Evolutionary conservation across 2,329 filamentous ascomycete genomes (phyloP), one percentile per base, ranked within the genome.

Genomic region (Cladosporium sp.): DNA sequence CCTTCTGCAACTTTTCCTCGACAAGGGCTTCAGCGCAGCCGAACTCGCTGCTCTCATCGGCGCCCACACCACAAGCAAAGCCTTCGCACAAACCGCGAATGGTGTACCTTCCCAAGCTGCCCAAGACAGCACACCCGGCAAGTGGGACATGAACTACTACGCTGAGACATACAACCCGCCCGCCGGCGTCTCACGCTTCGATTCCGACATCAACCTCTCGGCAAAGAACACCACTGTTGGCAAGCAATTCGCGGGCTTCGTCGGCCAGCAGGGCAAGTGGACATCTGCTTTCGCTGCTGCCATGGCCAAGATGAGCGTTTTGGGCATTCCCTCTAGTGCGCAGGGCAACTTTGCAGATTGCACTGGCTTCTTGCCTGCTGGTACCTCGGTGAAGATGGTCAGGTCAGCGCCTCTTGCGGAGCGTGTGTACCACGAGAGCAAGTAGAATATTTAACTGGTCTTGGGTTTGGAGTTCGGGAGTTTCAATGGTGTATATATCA

Each of bases 1-100:
- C 17, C 71, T 83, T 30, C 74, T 82, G 51, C 63, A 70, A 3
- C 72, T 81, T 5, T 84, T 83, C 67, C 59, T 66, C 22, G 75
- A 74, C 61, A 83, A 84, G 69, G 80, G 80, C 1, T 79, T 84
- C 69, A 70, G 69, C 6, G 69, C 79, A 1, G 68, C 70, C 25
- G 82, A 82, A 52, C 74, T 84, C 3, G 77, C 80, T 1, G 81
- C 82, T 1, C 76, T 85, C 1, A 65, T 84, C 3, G 82, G 83
- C 54, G 81, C 82, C 0, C 82, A 85, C 67, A 77, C 78, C 3
- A 72, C 76, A 6, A 76, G 78, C 8, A 75, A 73, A 60, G 80
- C 84, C 63, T 74, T 72, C 56, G 69, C 73, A 12, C 57, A 67
- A 22, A 40, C 56, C 47, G 30, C 47, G 17, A 62, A 66, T 43